Percentiles rank a stretch among this genome's conserved stretches.
phyloP scores from a whole-genome alignment of 208 protist species.

The Strigomonas culicis region DNA sequence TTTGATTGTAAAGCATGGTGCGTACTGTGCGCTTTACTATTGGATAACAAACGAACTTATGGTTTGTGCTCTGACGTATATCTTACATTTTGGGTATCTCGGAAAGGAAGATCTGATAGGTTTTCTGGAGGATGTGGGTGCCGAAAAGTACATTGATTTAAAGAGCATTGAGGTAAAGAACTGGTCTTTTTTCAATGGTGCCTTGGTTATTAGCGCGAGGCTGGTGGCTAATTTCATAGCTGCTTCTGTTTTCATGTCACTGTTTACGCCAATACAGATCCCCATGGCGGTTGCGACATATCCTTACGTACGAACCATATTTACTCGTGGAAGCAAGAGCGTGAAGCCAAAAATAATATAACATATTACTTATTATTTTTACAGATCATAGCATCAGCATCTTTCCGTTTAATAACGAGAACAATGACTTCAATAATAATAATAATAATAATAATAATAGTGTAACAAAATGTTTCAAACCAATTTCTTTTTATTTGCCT shows the following conservation, averaged over 20 bases:
- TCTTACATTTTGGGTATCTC: constrained; percentile 49
- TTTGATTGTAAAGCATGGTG: constrained; percentile 32
- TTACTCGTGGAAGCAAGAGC: background rate
- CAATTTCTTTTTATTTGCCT: constrained; percentile 5
- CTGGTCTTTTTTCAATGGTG: constrained; percentile 39
- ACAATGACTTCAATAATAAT: background rate
- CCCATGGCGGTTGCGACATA: constrained; percentile 44
- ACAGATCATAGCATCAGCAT: background rate
- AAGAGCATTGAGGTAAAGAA: constrained; percentile 29
- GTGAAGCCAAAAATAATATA: background rate
- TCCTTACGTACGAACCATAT: constrained; percentile 18
- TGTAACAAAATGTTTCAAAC: constrained; percentile 1
- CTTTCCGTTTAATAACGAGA: too few relatives aligned
- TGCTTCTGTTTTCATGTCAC: constrained; percentile 49
- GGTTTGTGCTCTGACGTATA: constrained; percentile 41
- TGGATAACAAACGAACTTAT: constrained; percentile 51
- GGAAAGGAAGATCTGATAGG: constrained; percentile 42
- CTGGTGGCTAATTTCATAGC: constrained; percentile 52
- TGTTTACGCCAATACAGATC: constrained; percentile 45
- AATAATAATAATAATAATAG: background rate
- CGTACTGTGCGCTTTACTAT: constrained; percentile 33
- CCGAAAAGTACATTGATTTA: constrained; percentile 36
- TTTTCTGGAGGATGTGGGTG: constrained; percentile 35
- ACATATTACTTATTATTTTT: background rate
- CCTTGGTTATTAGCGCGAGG: constrained; percentile 33